A percentile compares a stretch with the other conserved stretches of the same genome.
These are phyloP conservation scores for Ganoderma leucocontextum DNA, from an alignment of 1,284 basidiomycete genomes.

Conservation along the genomic window DNA sequence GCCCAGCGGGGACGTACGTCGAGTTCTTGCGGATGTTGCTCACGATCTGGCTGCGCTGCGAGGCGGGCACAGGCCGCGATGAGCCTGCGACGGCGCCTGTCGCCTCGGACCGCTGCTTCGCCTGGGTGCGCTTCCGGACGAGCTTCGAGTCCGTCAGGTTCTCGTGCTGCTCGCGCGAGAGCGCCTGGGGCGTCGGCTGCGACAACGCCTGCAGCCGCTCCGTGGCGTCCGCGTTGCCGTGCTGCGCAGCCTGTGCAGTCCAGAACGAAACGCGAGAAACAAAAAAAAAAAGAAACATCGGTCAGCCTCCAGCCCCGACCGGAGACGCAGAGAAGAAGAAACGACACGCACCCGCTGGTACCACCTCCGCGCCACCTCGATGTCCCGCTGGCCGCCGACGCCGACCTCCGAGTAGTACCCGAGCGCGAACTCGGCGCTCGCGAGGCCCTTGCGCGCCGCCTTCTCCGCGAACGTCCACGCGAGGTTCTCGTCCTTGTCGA, in stretches of 20 bases:
- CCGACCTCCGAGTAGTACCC: constrained; percentile 92
- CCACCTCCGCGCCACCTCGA: constrained; percentile 75
- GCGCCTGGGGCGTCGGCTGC: constrained; percentile 61
- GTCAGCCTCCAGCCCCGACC: background rate
- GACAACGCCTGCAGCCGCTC: constrained; percentile 79
- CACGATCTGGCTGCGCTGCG: constrained; percentile 41
- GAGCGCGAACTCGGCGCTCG: constrained; percentile 93
- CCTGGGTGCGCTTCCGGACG: constrained; percentile 85
- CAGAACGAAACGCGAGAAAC: background rate
- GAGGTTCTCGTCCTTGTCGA: constrained; percentile 90
- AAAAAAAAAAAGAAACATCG: background rate
- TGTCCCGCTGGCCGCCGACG: constrained; percentile 72
- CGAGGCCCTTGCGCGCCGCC: constrained; percentile 81
- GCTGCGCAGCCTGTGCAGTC: constrained; percentile 68
- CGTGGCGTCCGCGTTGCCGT: constrained; percentile 83
- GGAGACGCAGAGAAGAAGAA: background rate
- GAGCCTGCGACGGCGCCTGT: constrained; percentile 31
- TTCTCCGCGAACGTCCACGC: constrained; percentile 94
- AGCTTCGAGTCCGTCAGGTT: constrained; percentile 81
- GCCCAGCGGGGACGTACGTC: constrained; percentile 19
- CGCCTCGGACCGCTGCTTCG: constrained; percentile 73
- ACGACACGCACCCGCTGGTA: constrained; percentile 59
- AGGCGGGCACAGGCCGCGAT: constrained; percentile 24
- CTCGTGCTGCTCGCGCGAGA: constrained; percentile 86
- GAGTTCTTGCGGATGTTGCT: constrained; percentile 46